Base-by-base conservation (phyloP, 2,329 filamentous ascomycete genomes). In the Onygenales sp. region DNA sequence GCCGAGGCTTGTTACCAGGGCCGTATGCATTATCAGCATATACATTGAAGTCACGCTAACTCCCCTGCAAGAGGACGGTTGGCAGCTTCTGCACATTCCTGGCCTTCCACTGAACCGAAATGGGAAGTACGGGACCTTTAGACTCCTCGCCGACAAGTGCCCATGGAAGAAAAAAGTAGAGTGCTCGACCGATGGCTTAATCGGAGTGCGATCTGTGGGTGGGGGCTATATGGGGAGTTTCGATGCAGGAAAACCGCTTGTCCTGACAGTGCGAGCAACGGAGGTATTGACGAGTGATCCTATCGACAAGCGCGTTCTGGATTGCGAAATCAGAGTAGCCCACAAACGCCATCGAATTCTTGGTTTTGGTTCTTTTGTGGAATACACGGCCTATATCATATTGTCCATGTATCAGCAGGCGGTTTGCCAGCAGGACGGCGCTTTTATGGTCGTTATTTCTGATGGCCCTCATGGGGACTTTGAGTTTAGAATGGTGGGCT, bases 391-490 rank as follows among this genome's bases (percentile, higher is more conserved):
- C 6, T 8, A 27, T 46, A 45, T 41, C 31, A 7, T 2, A 13
- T 21, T 52, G 43, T 39, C 41, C 8, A 6, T 45, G 13, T 39
- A 52, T 7, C 50, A 39, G 35, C 38, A 46, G 13, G 43, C 11
- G 17, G 31, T 46, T 17, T 45, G 31, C 11, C 7, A n/a, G n/a
- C 31, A 46, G 21, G 50, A 44, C 13, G 35, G 41, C 10, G 21
- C 32, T 7, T 45, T 52, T 46, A 13, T 32, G 3, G 43, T 52
- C 27, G 33, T 52, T 21, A 52, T 52, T 14, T 35, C 33, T 10
- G 50, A 52, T 32, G 50, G 50, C 7, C 50, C 50, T 33, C 33
- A 11, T 9, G 50, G 50, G 1, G n/a, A 52, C 27, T 45, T 44
- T 14, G 43, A 45, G 35, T 52, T 32, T 32, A 36, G 10, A 39